Conservation (phyloP, 441 rosid genomes). For the Viola pubescens region DNA sequence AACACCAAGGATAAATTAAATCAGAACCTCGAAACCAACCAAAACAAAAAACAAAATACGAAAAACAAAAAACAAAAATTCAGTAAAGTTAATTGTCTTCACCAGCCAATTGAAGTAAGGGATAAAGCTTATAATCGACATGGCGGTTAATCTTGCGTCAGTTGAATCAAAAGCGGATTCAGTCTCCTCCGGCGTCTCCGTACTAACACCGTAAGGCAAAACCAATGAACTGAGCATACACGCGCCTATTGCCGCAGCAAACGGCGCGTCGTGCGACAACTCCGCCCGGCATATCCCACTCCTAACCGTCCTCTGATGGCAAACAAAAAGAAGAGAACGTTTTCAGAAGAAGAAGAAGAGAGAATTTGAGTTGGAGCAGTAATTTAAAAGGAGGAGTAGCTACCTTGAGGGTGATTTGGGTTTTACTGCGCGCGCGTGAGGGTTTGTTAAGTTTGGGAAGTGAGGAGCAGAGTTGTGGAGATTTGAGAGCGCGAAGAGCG, state of each 20-base stretch:
- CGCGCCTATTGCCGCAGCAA: slow-evolving; percentile 66
- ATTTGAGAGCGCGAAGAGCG: no score
- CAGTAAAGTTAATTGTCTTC: neutral
- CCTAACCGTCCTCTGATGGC: slow-evolving; percentile 6
- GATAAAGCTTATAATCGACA: slow-evolving; percentile 84
- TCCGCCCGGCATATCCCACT: slow-evolving; percentile 56
- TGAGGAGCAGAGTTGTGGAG: no score
- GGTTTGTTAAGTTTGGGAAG: no score
- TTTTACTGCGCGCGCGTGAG: no score
- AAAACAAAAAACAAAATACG: neutral
- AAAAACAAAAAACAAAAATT: neutral
- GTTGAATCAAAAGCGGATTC: slow-evolving; percentile 45
- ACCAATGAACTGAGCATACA: slow-evolving; percentile 68
- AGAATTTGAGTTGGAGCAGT: neutral
- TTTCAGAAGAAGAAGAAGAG: neutral
- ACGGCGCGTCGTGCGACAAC: slow-evolving; percentile 61
- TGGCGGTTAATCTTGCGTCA: slow-evolving; percentile 69
- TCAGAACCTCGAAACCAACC: neutral
- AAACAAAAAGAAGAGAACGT: neutral
- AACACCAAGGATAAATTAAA: neutral
- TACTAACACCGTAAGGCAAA: slow-evolving; percentile 34
- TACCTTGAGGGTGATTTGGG: neutral
- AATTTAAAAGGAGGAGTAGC: slow-evolving; percentile 7
- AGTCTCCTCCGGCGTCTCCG: slow-evolving; percentile 34
- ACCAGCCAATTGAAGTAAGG: slow-evolving; percentile 99